phyloP scores from a whole-genome alignment of 176 grass and related monocot genomes.

The Echinochloa phyllopogon region DNA sequence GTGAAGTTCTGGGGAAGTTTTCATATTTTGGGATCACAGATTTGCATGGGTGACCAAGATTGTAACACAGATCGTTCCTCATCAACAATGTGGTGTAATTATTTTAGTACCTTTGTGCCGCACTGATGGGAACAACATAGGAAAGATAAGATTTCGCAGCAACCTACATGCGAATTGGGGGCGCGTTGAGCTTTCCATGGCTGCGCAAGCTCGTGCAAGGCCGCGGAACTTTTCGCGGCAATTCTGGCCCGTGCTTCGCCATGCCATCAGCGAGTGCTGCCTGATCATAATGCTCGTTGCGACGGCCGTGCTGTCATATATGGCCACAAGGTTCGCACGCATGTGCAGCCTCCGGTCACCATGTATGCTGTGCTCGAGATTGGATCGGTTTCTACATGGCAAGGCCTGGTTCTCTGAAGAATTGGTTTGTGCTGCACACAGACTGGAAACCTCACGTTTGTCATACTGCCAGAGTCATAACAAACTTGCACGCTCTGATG shows the following conservation, averaged over 20 bases:
- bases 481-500: slow-evolving; percentile 58
- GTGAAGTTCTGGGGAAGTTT: neutral
- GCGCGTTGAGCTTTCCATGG: slow-evolving; percentile 48
- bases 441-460: slow-evolving; percentile 72
- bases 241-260: slow-evolving; percentile 63
- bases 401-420: slow-evolving; percentile 74
- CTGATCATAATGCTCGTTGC: slow-evolving; percentile 78
- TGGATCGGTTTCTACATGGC: slow-evolving; percentile 58
- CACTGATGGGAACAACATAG: slow-evolving; percentile 27
- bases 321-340: slow-evolving; percentile 66
- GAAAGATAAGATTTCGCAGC: slow-evolving; percentile 13
- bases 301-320: slow-evolving; percentile 55
- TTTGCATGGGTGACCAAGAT: slow-evolving; percentile 30
- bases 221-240: slow-evolving; percentile 39
- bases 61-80: neutral
- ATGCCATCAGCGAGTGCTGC: slow-evolving; percentile 70
- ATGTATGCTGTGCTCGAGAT: slow-evolving; percentile 74
- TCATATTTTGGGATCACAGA: slow-evolving; percentile 1
- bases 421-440: slow-evolving; percentile 73
- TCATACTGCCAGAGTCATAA: slow-evolving; percentile 66
- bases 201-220: slow-evolving; percentile 38
- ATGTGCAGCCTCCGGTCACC: slow-evolving; percentile 68
- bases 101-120: slow-evolving; percentile 38
- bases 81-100: slow-evolving; percentile 30
- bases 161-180: slow-evolving; percentile 48